phyloP scores from a whole-genome alignment of 106 monocot species.

The Amphibolis antarctica region DNA sequence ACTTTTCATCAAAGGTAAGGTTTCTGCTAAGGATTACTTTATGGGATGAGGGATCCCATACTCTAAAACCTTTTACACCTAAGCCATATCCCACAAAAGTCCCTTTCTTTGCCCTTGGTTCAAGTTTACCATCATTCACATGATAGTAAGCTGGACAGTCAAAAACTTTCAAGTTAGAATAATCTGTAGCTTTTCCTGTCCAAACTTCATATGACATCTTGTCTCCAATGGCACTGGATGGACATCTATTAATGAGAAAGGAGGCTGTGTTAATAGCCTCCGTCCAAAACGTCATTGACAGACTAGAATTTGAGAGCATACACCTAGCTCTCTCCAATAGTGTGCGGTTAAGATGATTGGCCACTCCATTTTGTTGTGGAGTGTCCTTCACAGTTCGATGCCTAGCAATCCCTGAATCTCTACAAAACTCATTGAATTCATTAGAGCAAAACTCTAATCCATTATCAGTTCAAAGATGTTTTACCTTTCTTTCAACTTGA shows the following conservation, averaged over 20 bases:
- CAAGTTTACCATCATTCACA: slow-evolving; percentile 4
- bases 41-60: not conserved
- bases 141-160: not conserved
- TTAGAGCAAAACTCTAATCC: too few species aligned
- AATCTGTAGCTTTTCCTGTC: not conserved
- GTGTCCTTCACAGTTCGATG: not conserved
- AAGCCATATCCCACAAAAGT: not conserved
- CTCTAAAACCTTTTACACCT: not conserved
- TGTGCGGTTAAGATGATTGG: not conserved
- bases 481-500: too few species aligned
- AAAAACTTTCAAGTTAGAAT: not conserved
- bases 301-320: not conserved
- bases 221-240: not conserved
- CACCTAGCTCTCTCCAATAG: not conserved
- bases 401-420: not conserved
- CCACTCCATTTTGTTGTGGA: slow-evolving; percentile 1
- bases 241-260: slow-evolving; percentile 3
- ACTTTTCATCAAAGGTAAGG: not conserved
- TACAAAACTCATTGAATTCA: slow-evolving; percentile 1
- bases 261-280: not conserved
- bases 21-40: not conserved
- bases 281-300: not conserved
- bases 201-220: not conserved
- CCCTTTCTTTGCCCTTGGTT: not conserved
- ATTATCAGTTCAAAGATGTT: not conserved